These are phyloP conservation scores for Nemania diffusa DNA, from an alignment of 2,329 filamentous ascomycete species.

Conservation along the genomic window DNA sequence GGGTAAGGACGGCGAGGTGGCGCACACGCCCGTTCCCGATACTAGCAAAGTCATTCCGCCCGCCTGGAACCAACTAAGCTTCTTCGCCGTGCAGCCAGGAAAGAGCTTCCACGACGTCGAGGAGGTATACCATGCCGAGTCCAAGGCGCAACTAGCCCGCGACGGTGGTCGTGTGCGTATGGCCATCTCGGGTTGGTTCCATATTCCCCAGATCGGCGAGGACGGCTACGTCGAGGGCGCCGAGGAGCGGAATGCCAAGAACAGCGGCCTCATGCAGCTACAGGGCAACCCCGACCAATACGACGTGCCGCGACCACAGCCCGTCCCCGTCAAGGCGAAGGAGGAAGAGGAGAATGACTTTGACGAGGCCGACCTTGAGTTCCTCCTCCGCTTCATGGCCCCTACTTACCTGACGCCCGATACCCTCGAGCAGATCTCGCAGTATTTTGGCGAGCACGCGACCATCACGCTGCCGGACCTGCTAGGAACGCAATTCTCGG, in stretches of 20 bases:
- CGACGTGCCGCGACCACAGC: conserved; percentile 77
- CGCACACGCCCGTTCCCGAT: conserved; percentile 83
- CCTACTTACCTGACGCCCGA: conserved; percentile 93
- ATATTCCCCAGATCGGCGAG: conserved; percentile 94
- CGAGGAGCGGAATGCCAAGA: conserved; percentile 87
- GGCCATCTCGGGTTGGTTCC: conserved; percentile 99
- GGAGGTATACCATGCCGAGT: conserved; percentile 84
- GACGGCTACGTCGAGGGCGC: conserved; percentile 89
- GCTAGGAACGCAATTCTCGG: conserved; percentile 80
- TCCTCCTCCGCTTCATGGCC: conserved; percentile 88
- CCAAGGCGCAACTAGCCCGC: conserved; percentile 68
- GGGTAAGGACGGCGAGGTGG: conserved; percentile 76
- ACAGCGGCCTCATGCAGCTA: conserved; percentile 91
- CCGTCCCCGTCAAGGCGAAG: conserved; percentile 61
- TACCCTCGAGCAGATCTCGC: conserved; percentile 82
- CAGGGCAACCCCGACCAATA: conserved; percentile 92
- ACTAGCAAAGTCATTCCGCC: conserved; percentile 86
- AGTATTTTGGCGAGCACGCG: conserved; percentile 83
- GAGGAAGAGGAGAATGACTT: conserved; percentile 74
- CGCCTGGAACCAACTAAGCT: conserved; percentile 96
- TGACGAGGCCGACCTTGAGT: conserved; percentile 84
- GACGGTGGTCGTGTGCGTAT: conserved; percentile 86
- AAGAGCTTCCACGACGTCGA: conserved; percentile 99
- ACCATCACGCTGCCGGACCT: conserved; percentile 85
- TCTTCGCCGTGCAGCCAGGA: conserved; percentile 98